Conservation (phyloP, 108 stramenopile species). For the Nitzschia inconspicua region DNA sequence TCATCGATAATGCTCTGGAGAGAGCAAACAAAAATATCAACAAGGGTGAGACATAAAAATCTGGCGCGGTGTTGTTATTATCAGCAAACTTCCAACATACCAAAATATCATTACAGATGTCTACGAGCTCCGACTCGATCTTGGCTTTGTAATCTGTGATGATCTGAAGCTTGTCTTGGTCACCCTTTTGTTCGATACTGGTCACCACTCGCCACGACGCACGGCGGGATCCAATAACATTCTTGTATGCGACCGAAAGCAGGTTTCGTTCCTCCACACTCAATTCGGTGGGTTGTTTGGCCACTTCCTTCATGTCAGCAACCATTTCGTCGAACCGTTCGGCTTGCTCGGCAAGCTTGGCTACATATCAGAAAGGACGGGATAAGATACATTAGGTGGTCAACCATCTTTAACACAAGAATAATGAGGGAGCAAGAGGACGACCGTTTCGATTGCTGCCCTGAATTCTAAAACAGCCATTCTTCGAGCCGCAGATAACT, state of each 20-base stretch:
- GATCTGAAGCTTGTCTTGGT: conserved; percentile 88
- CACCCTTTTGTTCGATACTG: conserved; percentile 98
- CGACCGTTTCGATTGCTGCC: too few relatives aligned
- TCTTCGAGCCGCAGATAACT: too few relatives aligned
- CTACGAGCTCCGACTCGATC: conserved; percentile 89
- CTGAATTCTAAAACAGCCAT: too few relatives aligned
- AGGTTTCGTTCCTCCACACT: conserved; percentile 99
- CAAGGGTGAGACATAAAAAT: too few relatives aligned
- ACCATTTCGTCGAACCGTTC: conserved; percentile 97
- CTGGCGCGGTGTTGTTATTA: too few relatives aligned
- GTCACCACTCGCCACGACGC: conserved; percentile 99
- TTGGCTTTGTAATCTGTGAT: conserved; percentile 97
- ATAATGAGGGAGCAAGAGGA: too few relatives aligned
- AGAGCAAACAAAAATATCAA: conserved; percentile 97
- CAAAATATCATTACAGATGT: conserved; percentile 99
- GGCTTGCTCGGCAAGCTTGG: conserved; percentile 99
- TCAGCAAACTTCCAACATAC: too few relatives aligned
- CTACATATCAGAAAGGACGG: conserved; percentile 15
- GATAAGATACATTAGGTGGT: background rate
- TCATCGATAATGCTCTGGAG: conserved; percentile 95
- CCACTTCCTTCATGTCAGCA: conserved; percentile 96
- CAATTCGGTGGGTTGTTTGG: conserved; percentile 93
- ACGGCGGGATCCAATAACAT: conserved; percentile 98
- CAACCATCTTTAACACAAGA: too few relatives aligned
- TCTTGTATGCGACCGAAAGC: conserved; percentile 95